phyloP scores from a whole-genome alignment of 805 yeast species.

The Pichia gijzeniarum region DNA sequence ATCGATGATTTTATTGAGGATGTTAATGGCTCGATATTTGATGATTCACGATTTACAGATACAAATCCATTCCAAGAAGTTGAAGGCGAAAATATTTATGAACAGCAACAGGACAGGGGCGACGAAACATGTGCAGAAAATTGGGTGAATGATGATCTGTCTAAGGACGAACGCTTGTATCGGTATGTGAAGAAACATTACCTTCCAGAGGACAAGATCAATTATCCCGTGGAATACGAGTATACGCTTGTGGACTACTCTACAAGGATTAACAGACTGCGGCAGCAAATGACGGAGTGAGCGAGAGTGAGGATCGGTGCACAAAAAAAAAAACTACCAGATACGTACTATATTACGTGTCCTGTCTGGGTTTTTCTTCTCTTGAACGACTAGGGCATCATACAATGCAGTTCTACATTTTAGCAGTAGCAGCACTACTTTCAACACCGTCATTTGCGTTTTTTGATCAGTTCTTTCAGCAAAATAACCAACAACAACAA shows the following conservation, averaged over 20 bases:
- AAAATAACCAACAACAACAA: slow-evolving; percentile 21
- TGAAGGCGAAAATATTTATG: background rate
- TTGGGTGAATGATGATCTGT: slow-evolving; percentile 24
- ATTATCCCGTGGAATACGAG: slow-evolving; percentile 35
- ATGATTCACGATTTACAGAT: background rate
- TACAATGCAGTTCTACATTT: background rate
- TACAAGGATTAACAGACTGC: slow-evolving; percentile 12
- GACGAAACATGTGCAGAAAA: background rate
- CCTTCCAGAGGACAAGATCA: slow-evolving; percentile 32
- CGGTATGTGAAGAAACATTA: slow-evolving; percentile 29
- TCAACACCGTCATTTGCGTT: slow-evolving; percentile 11
- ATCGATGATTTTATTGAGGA: slow-evolving; percentile 8
- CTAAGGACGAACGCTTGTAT: slow-evolving; percentile 32
- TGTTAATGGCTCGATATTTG: background rate
- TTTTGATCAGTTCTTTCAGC: slow-evolving; percentile 21
- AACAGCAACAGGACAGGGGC: background rate
- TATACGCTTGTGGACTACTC: slow-evolving; percentile 16
- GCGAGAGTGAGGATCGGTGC: no score
- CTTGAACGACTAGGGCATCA: background rate
- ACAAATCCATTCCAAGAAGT: no score
- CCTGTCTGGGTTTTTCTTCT: background rate
- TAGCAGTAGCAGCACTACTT: background rate
- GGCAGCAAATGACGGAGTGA: background rate
- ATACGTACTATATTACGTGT: no score
- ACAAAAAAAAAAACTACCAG: no score